phyloP scores from a whole-genome alignment of 345 rosid genomes.

The Citrus sp. region DNA sequence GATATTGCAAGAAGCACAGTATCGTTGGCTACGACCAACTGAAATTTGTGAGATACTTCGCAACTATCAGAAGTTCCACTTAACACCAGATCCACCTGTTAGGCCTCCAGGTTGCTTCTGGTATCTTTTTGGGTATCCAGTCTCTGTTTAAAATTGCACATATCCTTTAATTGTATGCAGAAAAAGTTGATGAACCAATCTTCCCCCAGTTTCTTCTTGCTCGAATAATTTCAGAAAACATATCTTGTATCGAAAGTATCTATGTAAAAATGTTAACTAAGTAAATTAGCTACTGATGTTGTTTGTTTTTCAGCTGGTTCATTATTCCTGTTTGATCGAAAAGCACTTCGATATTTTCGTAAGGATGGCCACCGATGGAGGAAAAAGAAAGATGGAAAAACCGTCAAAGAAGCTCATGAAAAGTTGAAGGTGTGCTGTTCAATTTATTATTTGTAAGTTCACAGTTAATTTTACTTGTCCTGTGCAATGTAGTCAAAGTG shows the following conservation, averaged over 20 bases:
- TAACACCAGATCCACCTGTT: slow-evolving; percentile 42
- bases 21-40: slow-evolving; percentile 65
- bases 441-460: slow-evolving; percentile 45
- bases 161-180: neutral
- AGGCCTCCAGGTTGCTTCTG: slow-evolving; percentile 46
- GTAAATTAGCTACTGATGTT: slow-evolving; percentile 17
- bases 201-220: neutral
- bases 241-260: neutral
- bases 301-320: slow-evolving; percentile 69
- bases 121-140: neutral
- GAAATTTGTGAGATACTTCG: slow-evolving; percentile 57
- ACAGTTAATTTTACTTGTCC: slow-evolving; percentile 26
- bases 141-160: neutral
- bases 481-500: slow-evolving; percentile 10
- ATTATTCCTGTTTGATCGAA: slow-evolving; percentile 78
- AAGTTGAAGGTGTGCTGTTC: slow-evolving; percentile 85
- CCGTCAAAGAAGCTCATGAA: slow-evolving; percentile 96
- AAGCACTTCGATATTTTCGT: slow-evolving; percentile 78
- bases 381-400: slow-evolving; percentile 94
- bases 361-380: slow-evolving; percentile 93
- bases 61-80: slow-evolving; percentile 37
- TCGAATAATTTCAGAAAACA: neutral
- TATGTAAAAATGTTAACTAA: neutral
- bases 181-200: neutral
- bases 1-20: slow-evolving; percentile 43